Percentiles rank a stretch among this genome's conserved stretches.
Evolutionary conservation across 2,329 filamentous ascomycete genomes (phyloP).

Genomic region (Cordyceps cateniannulata): DNA sequence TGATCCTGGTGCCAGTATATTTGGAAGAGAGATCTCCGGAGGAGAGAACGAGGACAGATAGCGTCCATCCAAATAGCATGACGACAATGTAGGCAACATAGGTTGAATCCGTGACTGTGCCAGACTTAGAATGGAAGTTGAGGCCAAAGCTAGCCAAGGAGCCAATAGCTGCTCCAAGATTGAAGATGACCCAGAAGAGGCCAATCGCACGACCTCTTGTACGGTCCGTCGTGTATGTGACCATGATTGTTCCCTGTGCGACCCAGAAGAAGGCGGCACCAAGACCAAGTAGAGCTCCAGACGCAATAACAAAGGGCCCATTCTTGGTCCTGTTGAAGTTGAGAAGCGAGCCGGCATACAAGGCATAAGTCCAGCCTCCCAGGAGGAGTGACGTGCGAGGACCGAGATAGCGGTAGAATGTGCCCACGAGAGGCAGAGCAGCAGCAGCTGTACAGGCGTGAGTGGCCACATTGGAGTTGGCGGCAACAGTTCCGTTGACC

Average conservation of each 20-base stretch:
- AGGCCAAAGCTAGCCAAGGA: slow-evolving; percentile 29
- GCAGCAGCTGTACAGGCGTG: not conserved
- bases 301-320: not conserved
- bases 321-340: not conserved
- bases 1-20: not conserved
- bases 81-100: slow-evolving; percentile 74
- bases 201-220: slow-evolving; percentile 37
- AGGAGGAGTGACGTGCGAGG: not conserved
- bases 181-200: slow-evolving; percentile 41
- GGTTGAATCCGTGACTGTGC: slow-evolving; percentile 59
- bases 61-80: slow-evolving; percentile 55
- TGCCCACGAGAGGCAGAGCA: not conserved
- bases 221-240: not conserved
- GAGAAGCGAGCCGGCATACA: slow-evolving; percentile 1
- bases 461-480: not conserved
- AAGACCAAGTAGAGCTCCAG: not conserved
- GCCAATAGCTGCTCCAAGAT: slow-evolving; percentile 38
- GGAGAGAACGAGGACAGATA: not conserved
- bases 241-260: slow-evolving; percentile 4
- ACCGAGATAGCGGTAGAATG: not conserved
- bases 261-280: slow-evolving; percentile 2
- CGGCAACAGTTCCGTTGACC: not conserved
- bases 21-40: not conserved
- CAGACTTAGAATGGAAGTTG: slow-evolving; percentile 9
- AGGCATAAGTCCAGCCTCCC: not conserved